A percentile compares a stretch with the other conserved stretches of the same genome.
phyloP scores from a whole-genome alignment of 225 moss, liverwort and hornwort genomes.

The Marchantia paleacea region DNA sequence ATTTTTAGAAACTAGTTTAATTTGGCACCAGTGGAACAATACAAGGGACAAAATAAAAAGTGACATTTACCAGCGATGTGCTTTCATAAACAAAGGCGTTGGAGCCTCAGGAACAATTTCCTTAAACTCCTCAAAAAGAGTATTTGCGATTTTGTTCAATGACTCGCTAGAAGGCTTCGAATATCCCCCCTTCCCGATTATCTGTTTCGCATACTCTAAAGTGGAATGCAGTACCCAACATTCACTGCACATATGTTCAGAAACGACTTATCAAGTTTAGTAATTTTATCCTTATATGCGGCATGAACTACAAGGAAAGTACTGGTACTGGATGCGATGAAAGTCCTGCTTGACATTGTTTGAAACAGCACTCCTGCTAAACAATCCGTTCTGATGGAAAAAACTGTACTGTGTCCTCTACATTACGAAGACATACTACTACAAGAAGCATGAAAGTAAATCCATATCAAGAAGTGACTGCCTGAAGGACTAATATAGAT shows the following conservation, averaged over 20 bases:
- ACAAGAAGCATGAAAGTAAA: neutral
- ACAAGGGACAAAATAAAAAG: neutral
- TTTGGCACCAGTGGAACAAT: neutral
- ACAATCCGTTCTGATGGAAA: too few species aligned
- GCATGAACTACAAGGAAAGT: neutral
- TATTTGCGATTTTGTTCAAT: constrained; percentile 59
- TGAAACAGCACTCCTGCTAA: too few species aligned
- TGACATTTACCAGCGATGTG: constrained; percentile 79
- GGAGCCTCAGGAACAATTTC: constrained; percentile 52
- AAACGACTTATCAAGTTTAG: neutral
- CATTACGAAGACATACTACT: too few species aligned
- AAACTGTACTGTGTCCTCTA: too few species aligned
- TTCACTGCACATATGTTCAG: constrained; percentile 47
- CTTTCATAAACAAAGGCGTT: constrained; percentile 58
- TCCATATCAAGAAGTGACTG: neutral
- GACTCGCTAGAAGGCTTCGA: constrained; percentile 69
- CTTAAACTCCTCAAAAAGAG: constrained; percentile 70
- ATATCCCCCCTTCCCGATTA: constrained; percentile 63
- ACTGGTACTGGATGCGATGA: too few species aligned
- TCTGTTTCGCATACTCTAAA: constrained; percentile 53
- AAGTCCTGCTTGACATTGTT: too few species aligned
- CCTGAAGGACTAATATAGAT: neutral
- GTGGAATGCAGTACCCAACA: constrained; percentile 92
- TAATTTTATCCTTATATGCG: neutral
- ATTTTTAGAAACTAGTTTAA: neutral